Evolutionary conservation across 2,329 filamentous ascomycete species (phyloP), one percentile per base, ranked within the genome.

Genomic region (Teratosphaeria pseudoeucalypti): DNA sequence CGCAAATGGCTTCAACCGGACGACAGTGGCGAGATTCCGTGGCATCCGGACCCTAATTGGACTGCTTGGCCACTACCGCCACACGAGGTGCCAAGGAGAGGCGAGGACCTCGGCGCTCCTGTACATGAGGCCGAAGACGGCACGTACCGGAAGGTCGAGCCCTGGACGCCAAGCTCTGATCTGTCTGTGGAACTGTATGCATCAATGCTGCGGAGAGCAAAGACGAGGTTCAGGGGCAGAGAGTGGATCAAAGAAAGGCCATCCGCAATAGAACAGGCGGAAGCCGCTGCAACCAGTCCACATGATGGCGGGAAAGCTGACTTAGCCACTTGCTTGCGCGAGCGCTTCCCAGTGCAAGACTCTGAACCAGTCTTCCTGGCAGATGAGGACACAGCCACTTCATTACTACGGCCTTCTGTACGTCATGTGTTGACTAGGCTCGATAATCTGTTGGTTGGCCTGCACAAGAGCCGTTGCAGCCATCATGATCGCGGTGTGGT

Each of bases 1-100:
- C 70, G 72, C 34, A 62, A 60, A 9, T 79, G 77, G 76, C 62
- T 76, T 32, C 62, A 69, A 34, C 65, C 62, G 2, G 64, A 71
- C 29, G 67, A 72, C 16, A 63, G 72, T 52, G 63, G 63, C 4
- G 68, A 72, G 34, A 66, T 65, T 60, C 64, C 69, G 2, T 77
- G 80, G 65, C 66, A 73, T 16, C 78, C 81, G 1, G 67, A 82
- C 0, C 83, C 81, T 60, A 64, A 70, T 4, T 96, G 92, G 92
- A 89, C 89, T 19, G 88, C 91, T 0, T 96, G 92, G 92, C 92
- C 92, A 4, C 72, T 95, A 68, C 79, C 79, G 23, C 77, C 82
- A 4, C 74, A 78, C 7, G 75, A 80, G 29, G 84, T 94, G 7
- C 89, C 88, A 1, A 75, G 77, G 16, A 76, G 79, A 14, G 76